Base-by-base conservation (phyloP, 176 grass and related monocot genomes). In the Oryza meyeriana region DNA sequence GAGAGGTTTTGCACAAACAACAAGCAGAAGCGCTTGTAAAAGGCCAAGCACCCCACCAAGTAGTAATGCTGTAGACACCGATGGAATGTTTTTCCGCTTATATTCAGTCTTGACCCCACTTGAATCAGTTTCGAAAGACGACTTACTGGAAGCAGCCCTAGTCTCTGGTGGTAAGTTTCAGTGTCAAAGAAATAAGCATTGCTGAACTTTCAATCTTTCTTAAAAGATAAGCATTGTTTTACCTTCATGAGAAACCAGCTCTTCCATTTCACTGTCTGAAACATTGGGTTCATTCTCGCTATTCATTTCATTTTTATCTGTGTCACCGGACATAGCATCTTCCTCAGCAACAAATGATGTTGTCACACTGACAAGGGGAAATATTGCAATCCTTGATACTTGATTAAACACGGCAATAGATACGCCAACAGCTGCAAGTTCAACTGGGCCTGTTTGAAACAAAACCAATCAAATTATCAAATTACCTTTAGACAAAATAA, bases 341-440 rank as follows among this genome's bases (percentile, higher is more conserved):
- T 97, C 95, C 92, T 97, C 95, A 6, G 95, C 95, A 71, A 97
- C 95, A 87, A 97, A 97, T 71, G 95, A 97, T 76, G 95, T 97
- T 10, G 95, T 97, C 32, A 97, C 92, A 41, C 95, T 92, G 40
- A 97, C 95, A 45, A 97, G 88, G 52, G 92, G 95, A 79, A 94
- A 97, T 27, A 97, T 92, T 80, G 89, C 85, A 71, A 97, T 91
- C 82, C 86, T 90, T 10, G 95, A 94, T 30, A 89, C 92, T 81
- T 97, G 95, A 87, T 97, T 97, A 48, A 97, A 92, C 67, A 97
- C 88, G 12, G 92, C 95, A 64, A 97, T 94, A 32, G 95, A 91
- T 25, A 97, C 86, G 29, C 95, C 95, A 61, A 94, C 95, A 50
- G 92, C 95, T 44, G 92, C 92, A 73, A 97, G 78, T 79, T 97